These are phyloP conservation scores for Phlebiopsis flavidoalba DNA, from an alignment of 768 basidiomycete species.

Conservation along the genomic window DNA sequence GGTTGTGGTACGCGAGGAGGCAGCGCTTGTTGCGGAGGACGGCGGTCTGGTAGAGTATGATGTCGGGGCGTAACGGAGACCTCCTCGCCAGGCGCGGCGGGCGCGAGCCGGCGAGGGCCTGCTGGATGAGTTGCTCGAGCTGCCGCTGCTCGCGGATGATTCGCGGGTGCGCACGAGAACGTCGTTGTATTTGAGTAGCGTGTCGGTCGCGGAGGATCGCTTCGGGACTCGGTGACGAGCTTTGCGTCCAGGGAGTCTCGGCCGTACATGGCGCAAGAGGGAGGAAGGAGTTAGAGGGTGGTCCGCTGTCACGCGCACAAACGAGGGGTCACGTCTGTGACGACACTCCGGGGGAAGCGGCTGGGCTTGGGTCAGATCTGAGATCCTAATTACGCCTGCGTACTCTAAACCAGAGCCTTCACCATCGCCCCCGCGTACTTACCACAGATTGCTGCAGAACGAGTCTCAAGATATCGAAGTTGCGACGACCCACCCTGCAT, in stretches of 20 bases:
- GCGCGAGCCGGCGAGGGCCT: slow-evolving; percentile 28
- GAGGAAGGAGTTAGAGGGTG: neutral
- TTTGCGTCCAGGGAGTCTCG: slow-evolving; percentile 89
- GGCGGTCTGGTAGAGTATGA: slow-evolving; percentile 85
- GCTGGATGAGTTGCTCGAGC: slow-evolving; percentile 54
- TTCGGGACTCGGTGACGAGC: slow-evolving; percentile 83
- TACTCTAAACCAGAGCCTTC: neutral
- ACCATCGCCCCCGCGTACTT: neutral
- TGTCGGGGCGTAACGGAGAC: slow-evolving; percentile 45
- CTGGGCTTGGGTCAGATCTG: neutral
- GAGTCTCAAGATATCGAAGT: slow-evolving; percentile 45
- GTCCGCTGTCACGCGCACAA: neutral
- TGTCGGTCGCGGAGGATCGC: slow-evolving; percentile 77
- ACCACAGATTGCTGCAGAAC: slow-evolving; percentile 4
- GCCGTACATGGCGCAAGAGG: slow-evolving; percentile 40
- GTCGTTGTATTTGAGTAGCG: slow-evolving; percentile 90
- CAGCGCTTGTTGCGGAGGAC: slow-evolving; percentile 94
- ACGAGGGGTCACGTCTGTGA: slow-evolving; percentile 6
- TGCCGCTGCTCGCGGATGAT: slow-evolving; percentile 90
- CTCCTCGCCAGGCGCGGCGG: slow-evolving; percentile 35
- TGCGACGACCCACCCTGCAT: slow-evolving; percentile 38
- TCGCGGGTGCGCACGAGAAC: slow-evolving; percentile 74
- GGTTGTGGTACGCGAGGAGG: slow-evolving; percentile 87
- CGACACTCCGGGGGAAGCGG: slow-evolving; percentile 4
- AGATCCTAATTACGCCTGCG: neutral